Base-by-base conservation (phyloP, 495 filamentous ascomycete genomes). In the Xylaria venustula region DNA sequence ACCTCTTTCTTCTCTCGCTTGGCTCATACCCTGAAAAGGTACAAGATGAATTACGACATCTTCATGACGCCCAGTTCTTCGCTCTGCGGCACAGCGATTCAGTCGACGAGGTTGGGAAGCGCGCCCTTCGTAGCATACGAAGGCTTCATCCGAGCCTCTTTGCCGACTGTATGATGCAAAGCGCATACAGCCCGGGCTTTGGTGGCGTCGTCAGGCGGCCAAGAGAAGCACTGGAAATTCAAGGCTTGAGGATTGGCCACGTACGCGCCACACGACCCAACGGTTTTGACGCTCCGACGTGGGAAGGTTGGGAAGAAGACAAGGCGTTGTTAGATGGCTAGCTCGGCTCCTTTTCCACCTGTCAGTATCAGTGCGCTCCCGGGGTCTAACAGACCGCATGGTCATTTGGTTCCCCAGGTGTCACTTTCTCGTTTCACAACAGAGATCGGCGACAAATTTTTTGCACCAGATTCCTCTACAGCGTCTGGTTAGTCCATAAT, bases 81-180 rank as follows among this genome's bases (percentile, higher is more conserved):
- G 73, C 76, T 34, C 71, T 93, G 60, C 77, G 87, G 20, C 87
- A 92, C 68, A 78, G 78, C 50, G 87, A 90, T 68, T 88, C 85
- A 47, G 89, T 91, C 1, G 88, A 92, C 64, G 85, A 87, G 49
- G 85, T 92, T 42, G 86, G 87, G 25, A 82, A 80, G 48, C 79
- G 84, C 22, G 88, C 89, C 12, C 32, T 57, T 15, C 17, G 25
- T 17, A 84, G 83, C 25, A 83, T 91, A 81, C 82, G 80, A 63
- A 64, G 71, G 36, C 71, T 73, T 6, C 77, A 78, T 61, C 81
- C 83, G 40, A 75, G 80, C 45, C 67, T 87, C 11, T 85, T 86
- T 62, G 66, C 71, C 45, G 70, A 77, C 37, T 50, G 67, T 47
- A 49, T 79, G 55, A 78, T 82, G 74, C 73, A 82, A 32, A 74